A percentile compares a stretch with the other conserved stretches of the same genome.
phyloP scores from a whole-genome alignment of 176 grass and related monocot species.

The Panicum miliaceum region DNA sequence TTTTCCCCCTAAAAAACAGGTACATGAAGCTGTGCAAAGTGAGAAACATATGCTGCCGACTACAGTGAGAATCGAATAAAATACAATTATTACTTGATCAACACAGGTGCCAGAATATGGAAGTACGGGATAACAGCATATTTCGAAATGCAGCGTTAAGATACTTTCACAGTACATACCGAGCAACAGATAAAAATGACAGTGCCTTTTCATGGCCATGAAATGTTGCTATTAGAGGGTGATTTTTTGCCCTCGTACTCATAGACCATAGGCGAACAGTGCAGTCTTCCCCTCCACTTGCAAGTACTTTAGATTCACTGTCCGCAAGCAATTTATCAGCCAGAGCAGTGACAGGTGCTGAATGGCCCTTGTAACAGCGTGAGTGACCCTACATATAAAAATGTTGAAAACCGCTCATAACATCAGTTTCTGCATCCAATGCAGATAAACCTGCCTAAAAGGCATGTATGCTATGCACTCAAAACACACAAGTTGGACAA shows the following conservation, averaged over 20 bases:
- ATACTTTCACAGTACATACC: slow-evolving; percentile 50
- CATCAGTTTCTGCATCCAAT: slow-evolving; percentile 16
- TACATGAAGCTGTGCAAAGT: neutral
- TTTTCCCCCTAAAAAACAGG: neutral
- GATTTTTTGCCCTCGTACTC: slow-evolving; percentile 65
- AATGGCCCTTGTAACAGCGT: slow-evolving; percentile 86
- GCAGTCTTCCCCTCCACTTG: slow-evolving; percentile 93
- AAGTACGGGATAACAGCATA: slow-evolving; percentile 28
- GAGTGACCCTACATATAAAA: slow-evolving; percentile 54
- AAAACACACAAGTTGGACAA: neutral
- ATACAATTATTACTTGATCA: neutral
- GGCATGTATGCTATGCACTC: neutral
- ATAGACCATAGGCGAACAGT: slow-evolving; percentile 84
- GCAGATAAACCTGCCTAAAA: neutral
- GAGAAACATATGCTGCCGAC: slow-evolving; percentile 5
- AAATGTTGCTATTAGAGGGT: slow-evolving; percentile 64
- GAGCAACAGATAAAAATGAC: slow-evolving; percentile 80
- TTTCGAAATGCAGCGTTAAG: slow-evolving; percentile 6
- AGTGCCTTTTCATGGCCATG: slow-evolving; percentile 82
- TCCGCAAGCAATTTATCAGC: slow-evolving; percentile 78
- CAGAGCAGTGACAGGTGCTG: slow-evolving; percentile 67
- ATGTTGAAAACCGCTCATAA: neutral
- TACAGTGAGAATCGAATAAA: neutral
- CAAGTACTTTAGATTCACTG: slow-evolving; percentile 72
- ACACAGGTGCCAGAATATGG: neutral